A percentile compares a stretch with the other conserved stretches of the same genome.
Conservation (phyloP, 2,329 filamentous ascomycete species). For the Aspergillus quadricinctus region DNA sequence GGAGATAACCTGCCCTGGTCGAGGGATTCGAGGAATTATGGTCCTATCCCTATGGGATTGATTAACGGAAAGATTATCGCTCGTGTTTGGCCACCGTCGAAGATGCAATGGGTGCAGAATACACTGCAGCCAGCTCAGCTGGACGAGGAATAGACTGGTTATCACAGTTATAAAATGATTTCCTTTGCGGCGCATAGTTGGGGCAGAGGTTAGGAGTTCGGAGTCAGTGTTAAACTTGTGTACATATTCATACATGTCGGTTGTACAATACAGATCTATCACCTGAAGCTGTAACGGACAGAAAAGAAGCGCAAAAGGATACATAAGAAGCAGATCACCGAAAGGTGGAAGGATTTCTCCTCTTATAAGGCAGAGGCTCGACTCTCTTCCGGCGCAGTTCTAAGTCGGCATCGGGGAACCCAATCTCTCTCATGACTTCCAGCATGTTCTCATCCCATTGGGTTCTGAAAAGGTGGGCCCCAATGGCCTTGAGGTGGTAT, state of each 20-base stretch:
- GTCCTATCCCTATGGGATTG: constrained; percentile 78
- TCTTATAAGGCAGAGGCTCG: constrained; percentile 62
- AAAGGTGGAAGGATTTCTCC: constrained; percentile 49
- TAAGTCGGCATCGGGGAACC: constrained; percentile 69
- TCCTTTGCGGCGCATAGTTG: not conserved
- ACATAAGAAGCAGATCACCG: constrained; percentile 26
- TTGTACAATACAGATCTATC: constrained; percentile 40
- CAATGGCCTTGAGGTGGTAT: constrained; percentile 67
- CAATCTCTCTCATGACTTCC: constrained; percentile 78
- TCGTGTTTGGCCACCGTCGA: constrained; percentile 33
- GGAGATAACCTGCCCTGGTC: constrained; percentile 85
- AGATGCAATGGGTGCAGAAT: constrained; percentile 35
- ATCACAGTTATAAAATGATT: not conserved
- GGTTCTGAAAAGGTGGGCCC: constrained; percentile 81
- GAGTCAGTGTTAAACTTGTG: constrained; percentile 21
- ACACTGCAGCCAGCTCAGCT: constrained; percentile 31
- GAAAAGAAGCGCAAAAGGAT: constrained; percentile 13
- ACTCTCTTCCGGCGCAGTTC: constrained; percentile 81
- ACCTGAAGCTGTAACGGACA: constrained; percentile 19
- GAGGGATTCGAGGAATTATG: constrained; percentile 80
- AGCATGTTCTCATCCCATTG: constrained; percentile 85
- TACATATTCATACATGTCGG: constrained; percentile 41
- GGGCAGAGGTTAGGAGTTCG: constrained; percentile 22
- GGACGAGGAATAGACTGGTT: constrained; percentile 4
- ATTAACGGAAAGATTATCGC: constrained; percentile 78